These are phyloP conservation scores for Fusarium xyrophilum DNA, from an alignment of 2,329 filamentous ascomycete species.

Conservation along the genomic window DNA sequence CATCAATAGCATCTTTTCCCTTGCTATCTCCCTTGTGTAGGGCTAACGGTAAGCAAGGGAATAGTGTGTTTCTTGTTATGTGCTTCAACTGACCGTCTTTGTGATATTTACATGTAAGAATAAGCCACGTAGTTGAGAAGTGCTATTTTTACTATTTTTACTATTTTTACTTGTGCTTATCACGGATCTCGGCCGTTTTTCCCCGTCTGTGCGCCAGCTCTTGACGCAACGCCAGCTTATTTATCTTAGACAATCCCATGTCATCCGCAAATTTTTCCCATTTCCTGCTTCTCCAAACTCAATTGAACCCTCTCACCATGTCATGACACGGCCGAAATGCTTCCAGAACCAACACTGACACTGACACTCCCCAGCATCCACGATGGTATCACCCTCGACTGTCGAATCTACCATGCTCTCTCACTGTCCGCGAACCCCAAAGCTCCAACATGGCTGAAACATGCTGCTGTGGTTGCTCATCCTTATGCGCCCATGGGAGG, in stretches of 20 bases:
- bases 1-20: slow-evolving; percentile 7
- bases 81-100: background rate
- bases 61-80: background rate
- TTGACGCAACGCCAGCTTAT: slow-evolving; percentile 13
- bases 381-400: slow-evolving; percentile 77
- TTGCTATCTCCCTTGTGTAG: background rate
- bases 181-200: slow-evolving; percentile 17
- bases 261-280: background rate
- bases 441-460: slow-evolving; percentile 53
- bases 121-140: background rate
- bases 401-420: slow-evolving; percentile 79
- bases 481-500: slow-evolving; percentile 91
- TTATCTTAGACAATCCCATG: slow-evolving; percentile 8
- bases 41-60: background rate
- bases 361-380: slow-evolving; percentile 86
- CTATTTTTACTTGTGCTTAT: slow-evolving; percentile 11
- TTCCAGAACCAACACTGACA: slow-evolving; percentile 64
- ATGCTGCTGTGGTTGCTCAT: slow-evolving; percentile 77
- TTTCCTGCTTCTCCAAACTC: background rate
- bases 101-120: background rate
- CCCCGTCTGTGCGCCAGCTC: slow-evolving; percentile 24
- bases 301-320: slow-evolving; percentile 22
- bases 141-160: slow-evolving; percentile 5
- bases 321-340: slow-evolving; percentile 50
- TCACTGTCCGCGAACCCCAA: slow-evolving; percentile 48